These are phyloP conservation scores for Tricholoma hemisulphureum DNA, from an alignment of 768 basidiomycete species.

Conservation along the genomic window DNA sequence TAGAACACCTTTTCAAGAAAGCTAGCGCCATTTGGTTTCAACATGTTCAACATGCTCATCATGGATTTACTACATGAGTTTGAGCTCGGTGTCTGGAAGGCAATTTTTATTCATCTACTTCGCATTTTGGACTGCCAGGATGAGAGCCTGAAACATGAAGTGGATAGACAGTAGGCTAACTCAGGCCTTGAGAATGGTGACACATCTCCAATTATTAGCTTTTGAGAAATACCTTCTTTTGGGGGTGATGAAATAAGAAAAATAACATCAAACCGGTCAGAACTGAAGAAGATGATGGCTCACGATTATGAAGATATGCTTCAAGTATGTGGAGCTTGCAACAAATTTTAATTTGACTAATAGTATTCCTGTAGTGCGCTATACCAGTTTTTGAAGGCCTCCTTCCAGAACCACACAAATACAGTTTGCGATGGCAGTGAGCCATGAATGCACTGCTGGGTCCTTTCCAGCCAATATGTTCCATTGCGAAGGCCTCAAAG, in stretches of 20 bases:
- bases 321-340: neutral
- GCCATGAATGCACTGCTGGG: neutral
- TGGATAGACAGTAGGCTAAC: slow-evolving; percentile 34
- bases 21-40: slow-evolving; percentile 17
- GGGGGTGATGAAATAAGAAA: no score
- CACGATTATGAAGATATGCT: no score
- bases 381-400: slow-evolving; percentile 6
- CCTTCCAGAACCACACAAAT: slow-evolving; percentile 4
- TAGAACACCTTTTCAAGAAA: slow-evolving; percentile 21
- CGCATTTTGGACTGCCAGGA: no score
- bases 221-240: slow-evolving; percentile 4
- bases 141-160: no score
- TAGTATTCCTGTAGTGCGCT: neutral
- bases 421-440: slow-evolving; percentile 9
- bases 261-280: no score
- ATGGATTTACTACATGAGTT: no score
- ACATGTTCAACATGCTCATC: slow-evolving; percentile 26
- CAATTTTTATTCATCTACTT: no score
- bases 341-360: no score
- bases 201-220: neutral
- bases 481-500: no score
- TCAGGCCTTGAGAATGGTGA: neutral
- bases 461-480: no score
- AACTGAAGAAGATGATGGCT: no score
- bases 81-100: no score